Percentiles rank a stretch among this genome's conserved stretches.
phyloP scores from a whole-genome alignment of 331 rosid genomes.

The Stylosanthes scabra region DNA sequence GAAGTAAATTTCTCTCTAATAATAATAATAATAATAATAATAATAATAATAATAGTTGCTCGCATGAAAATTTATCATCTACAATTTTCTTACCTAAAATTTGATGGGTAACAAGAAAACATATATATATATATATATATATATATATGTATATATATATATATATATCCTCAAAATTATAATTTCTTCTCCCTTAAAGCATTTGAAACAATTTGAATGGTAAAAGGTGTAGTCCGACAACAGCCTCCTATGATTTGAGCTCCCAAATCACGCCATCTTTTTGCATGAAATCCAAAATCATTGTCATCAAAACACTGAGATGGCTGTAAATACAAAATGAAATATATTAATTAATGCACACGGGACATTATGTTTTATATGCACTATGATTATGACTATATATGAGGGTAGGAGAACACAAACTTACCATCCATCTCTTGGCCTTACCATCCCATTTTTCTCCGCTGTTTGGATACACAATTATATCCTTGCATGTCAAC shows the following conservation, averaged over 20 bases:
- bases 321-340: constrained; percentile 63
- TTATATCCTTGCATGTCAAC: constrained; percentile 76
- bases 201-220: constrained; percentile 67
- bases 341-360: background rate
- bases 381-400: no score
- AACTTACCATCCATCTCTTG: constrained; percentile 87
- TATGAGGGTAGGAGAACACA: no score
- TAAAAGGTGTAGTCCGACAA: constrained; percentile 86
- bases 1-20: no score
- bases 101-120: no score
- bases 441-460: constrained; percentile 91
- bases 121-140: no score
- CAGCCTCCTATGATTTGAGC: constrained; percentile 89
- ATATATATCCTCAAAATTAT: no score
- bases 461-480: constrained; percentile 91
- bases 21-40: no score
- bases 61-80: no score
- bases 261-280: constrained; percentile 79
- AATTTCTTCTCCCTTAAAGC: constrained; percentile 59
- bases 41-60: no score
- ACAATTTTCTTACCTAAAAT: no score
- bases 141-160: no score
- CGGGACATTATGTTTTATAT: no score
- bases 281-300: constrained; percentile 61
- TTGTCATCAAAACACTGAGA: constrained; percentile 69